These are phyloP conservation scores for Triticum aestivum DNA, from an alignment of 176 grass and related monocot genomes.

Conservation along the genomic window DNA sequence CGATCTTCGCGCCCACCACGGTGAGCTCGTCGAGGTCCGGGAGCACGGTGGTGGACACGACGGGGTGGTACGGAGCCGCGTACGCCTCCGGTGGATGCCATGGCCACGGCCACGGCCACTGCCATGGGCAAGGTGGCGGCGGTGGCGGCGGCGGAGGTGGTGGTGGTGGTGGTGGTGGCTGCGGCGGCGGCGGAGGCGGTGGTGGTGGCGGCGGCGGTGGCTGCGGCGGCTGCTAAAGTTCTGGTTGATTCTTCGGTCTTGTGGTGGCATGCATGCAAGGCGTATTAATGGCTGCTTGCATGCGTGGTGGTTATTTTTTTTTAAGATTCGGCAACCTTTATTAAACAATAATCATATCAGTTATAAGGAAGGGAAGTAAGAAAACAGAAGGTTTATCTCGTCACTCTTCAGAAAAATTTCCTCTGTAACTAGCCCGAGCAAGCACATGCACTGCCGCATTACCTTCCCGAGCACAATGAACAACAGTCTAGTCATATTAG, in stretches of 20 bases:
- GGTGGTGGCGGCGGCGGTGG: not conserved
- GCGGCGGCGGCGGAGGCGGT: not conserved
- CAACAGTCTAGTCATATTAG: not conserved
- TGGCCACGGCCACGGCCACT: not conserved
- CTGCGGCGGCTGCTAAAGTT: constrained; percentile 11
- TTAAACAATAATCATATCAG: too few species aligned
- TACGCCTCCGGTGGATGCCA: not conserved
- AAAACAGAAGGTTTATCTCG: too few species aligned
- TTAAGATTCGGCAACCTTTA: too few species aligned
- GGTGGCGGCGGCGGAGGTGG: not conserved
- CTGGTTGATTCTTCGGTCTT: not conserved
- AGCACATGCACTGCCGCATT: too few species aligned
- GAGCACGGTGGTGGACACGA: not conserved
- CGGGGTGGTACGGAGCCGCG: not conserved
- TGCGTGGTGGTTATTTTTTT: not conserved
- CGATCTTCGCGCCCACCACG: not conserved
- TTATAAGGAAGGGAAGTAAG: too few species aligned
- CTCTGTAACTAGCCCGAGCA: too few species aligned
- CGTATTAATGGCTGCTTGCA: too few species aligned
- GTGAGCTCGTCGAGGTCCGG: not conserved
- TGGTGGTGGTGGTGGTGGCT: not conserved
- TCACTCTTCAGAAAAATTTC: too few species aligned
- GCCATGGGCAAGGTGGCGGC: not conserved
- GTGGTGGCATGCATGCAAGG: not conserved
- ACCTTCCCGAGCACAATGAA: too few species aligned